A percentile compares a stretch with the other conserved stretches of the same genome.
phyloP scores from a whole-genome alignment of 1,139 yeast genomes.

The Suhomyces taliae region DNA sequence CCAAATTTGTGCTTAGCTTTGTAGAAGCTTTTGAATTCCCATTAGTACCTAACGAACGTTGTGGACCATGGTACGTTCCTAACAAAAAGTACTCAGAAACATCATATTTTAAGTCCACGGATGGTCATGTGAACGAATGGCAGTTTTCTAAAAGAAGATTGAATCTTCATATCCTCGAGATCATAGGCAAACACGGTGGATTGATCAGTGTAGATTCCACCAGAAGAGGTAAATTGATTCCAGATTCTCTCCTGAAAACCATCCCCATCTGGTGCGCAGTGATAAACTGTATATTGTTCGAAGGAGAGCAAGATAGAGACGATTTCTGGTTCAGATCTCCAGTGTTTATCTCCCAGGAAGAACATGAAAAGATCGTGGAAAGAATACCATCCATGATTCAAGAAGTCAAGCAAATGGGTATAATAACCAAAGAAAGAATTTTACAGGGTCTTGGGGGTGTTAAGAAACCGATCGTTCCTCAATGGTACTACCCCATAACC shows the following conservation, averaged over 20 bases:
- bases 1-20: slow-evolving; percentile 29
- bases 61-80: slow-evolving; percentile 83
- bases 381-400: slow-evolving; percentile 51
- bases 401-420: slow-evolving; percentile 39
- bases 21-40: slow-evolving; percentile 47
- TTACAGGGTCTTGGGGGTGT: slow-evolving; percentile 19
- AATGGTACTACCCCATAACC: slow-evolving; percentile 58
- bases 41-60: slow-evolving; percentile 73
- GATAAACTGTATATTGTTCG: slow-evolving; percentile 54
- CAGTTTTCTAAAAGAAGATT: slow-evolving; percentile 69
- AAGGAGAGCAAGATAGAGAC: slow-evolving; percentile 6
- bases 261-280: slow-evolving; percentile 93
- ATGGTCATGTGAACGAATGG: slow-evolving; percentile 86
- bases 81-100: slow-evolving; percentile 42
- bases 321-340: slow-evolving; percentile 4
- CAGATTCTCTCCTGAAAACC: slow-evolving; percentile 85
- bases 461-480: slow-evolving; percentile 58
- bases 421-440: slow-evolving; percentile 37
- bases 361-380: slow-evolving; percentile 51
- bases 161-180: slow-evolving; percentile 65
- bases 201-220: slow-evolving; percentile 79
- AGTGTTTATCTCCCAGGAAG: slow-evolving; percentile 52
- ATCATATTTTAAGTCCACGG: slow-evolving; percentile 85
- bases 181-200: slow-evolving; percentile 45
- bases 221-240: slow-evolving; percentile 75